These are phyloP conservation scores for Physcomitrium patens DNA, from an alignment of 225 moss, liverwort and hornwort genomes.

Conservation along the genomic window DNA sequence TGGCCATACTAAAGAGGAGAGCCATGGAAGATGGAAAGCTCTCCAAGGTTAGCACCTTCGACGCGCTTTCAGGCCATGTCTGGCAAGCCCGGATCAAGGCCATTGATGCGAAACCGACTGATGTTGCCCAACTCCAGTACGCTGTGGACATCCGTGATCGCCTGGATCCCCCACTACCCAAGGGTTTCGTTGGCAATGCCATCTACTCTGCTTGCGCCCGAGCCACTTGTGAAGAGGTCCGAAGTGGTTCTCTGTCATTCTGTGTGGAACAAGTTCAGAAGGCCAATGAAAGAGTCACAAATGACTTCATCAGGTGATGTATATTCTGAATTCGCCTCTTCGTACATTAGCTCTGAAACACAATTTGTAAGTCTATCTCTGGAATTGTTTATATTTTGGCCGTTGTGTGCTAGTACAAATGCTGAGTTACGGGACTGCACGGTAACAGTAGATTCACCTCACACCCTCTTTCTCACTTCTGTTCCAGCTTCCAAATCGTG, in stretches of 20 bases:
- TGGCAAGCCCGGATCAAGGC: conserved; percentile 85
- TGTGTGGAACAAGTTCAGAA: conserved; percentile 69
- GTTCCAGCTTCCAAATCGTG: no score
- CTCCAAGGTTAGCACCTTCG: conserved; percentile 81
- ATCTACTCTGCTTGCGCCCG: conserved; percentile 80
- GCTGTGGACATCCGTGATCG: conserved; percentile 86
- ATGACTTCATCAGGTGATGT: conserved; percentile 61
- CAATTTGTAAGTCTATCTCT: no score
- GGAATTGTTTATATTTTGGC: no score
- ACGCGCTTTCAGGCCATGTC: conserved; percentile 73
- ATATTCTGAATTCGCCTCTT: conserved; percentile 20
- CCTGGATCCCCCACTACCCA: conserved; percentile 67
- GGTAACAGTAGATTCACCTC: no score
- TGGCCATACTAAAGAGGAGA: conserved; percentile 58
- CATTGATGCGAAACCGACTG: conserved; percentile 49
- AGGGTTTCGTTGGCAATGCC: conserved; percentile 77
- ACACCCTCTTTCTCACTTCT: no score
- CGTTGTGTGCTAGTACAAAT: no score
- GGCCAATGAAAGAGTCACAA: conserved; percentile 65
- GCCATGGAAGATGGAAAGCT: conserved; percentile 61
- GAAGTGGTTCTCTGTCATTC: conserved; percentile 49
- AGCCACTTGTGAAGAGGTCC: conserved; percentile 62
- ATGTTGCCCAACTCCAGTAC: conserved; percentile 64
- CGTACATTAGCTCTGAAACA: no score
- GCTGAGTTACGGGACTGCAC: no score